Base-by-base conservation (phyloP, 2,329 filamentous ascomycete genomes). In the Arthrinium puccinioides region DNA sequence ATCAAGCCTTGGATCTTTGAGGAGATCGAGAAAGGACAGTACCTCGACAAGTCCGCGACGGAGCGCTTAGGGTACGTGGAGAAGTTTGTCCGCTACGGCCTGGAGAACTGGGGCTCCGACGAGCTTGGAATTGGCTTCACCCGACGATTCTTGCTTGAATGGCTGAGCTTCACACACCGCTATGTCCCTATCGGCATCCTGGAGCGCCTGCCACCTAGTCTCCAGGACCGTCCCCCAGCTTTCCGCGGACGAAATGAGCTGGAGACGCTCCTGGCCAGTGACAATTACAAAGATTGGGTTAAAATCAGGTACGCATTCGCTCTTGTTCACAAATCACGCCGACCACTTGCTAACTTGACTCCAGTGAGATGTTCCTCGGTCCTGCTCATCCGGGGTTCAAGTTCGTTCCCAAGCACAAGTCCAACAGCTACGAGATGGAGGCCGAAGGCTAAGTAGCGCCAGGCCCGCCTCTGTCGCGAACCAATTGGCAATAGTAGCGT, bases 1-100 rank as follows among this genome's bases (percentile, higher is more conserved):
- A 87, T 97, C 64, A 98, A 98, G 66, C 92, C 92, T 1, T 98
- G 92, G 92, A 71, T 98, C 44, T 98, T 97, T 56, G 92, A 98
- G 61, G 92, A 98, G 63, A 97, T 98, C 38, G 78, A 86, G 48
- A 76, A 80, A 44, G 84, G 85, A 5, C 92, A 97, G 62, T 96
- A 97, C 56, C 76, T 98, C 26, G 92, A 98, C 69, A 98, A 98
- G 62, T 87, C 86, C 4, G 84, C 90, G 3, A 74, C 80, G 5
- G 90, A 98, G 67, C 84, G 92, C 40, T 74, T 98, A 21, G 65
- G 69, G 24, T 88, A 94, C 53, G 70, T 98, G 24, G 87, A 95
- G 62, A 87, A 88, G 53, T 98, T 95, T 56, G 84, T 78, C 38
- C 82, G 84, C 41, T 94, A 92, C 56, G 92, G 92, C 8, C 74